phyloP scores from a whole-genome alignment of 495 filamentous ascomycete genomes.

The Xylaria palmicola region DNA sequence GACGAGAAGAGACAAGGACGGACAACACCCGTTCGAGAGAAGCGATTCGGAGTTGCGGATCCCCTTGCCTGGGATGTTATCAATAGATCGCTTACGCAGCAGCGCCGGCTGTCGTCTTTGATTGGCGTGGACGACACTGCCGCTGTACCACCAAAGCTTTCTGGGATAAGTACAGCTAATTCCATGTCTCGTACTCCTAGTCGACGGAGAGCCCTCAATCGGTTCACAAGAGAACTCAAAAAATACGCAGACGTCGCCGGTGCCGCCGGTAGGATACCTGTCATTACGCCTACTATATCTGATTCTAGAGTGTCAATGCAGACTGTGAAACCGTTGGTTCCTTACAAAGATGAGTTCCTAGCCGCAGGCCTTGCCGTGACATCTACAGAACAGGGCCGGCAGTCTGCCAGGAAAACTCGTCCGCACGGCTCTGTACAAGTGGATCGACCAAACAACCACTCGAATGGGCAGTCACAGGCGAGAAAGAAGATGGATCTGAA shows the following conservation, averaged over 20 bases:
- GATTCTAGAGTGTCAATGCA: conserved; percentile 37
- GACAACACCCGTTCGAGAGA: conserved; percentile 16
- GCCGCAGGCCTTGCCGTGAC: conserved; percentile 51
- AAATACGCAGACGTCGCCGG: conserved; percentile 36
- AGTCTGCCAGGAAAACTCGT: conserved; percentile 9
- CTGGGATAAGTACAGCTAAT: conserved; percentile 2
- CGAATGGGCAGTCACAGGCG: background rate
- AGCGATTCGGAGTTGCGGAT: conserved; percentile 30
- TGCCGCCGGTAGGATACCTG: conserved; percentile 24
- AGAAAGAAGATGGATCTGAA: conserved; percentile 13
- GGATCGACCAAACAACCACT: conserved; percentile 8
- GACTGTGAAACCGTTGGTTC: conserved; percentile 46
- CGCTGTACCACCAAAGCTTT: background rate
- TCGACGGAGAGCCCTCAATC: conserved; percentile 35
- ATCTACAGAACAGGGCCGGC: conserved; percentile 40
- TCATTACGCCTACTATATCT: conserved; percentile 30
- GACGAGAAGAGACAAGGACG: background rate
- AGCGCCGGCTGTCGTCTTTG: conserved; percentile 34
- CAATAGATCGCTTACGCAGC: conserved; percentile 38
- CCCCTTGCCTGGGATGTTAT: conserved; percentile 36
- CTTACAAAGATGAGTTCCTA: conserved; percentile 45
- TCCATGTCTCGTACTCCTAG: conserved; percentile 36
- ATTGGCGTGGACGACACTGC: conserved; percentile 20
- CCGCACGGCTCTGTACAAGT: background rate
- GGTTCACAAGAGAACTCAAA: conserved; percentile 42